Conservation (phyloP, 2,329 filamentous ascomycete species). For the Colletotrichum tropicicola region DNA sequence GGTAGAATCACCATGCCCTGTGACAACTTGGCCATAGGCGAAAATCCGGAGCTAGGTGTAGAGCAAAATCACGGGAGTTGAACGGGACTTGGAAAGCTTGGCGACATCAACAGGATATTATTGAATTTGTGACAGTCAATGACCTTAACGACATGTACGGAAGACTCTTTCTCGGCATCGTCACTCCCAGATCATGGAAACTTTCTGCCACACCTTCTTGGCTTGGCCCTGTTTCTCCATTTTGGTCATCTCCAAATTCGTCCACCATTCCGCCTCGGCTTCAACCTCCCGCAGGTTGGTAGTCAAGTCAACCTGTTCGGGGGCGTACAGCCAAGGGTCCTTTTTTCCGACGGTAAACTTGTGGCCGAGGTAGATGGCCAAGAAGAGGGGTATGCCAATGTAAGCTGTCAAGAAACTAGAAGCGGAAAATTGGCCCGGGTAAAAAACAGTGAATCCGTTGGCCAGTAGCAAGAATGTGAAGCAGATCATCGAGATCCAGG, state of each 20-base stretch:
- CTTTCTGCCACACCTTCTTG: neutral
- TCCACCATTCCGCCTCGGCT: conserved; percentile 4
- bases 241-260: neutral
- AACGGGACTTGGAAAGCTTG: too few species aligned
- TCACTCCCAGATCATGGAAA: neutral
- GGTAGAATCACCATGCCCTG: too few species aligned
- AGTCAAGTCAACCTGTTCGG: neutral
- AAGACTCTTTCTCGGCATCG: too few species aligned
- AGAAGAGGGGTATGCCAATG: conserved; percentile 70
- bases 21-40: too few species aligned
- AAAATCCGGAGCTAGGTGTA: too few species aligned
- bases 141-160: too few species aligned
- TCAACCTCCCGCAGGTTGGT: neutral
- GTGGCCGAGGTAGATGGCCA: conserved; percentile 51
- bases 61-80: too few species aligned
- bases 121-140: too few species aligned
- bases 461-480: conserved; percentile 2
- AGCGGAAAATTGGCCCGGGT: conserved; percentile 63
- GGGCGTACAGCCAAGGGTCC: neutral
- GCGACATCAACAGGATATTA: too few species aligned
- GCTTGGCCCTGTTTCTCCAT: neutral
- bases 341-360: conserved; percentile 38
- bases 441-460: conserved; percentile 74
- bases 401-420: conserved; percentile 70
- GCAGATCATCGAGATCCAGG: neutral